Base-by-base conservation (phyloP, 352 stramenopile species). In the Phytophthora ramorum region DNA sequence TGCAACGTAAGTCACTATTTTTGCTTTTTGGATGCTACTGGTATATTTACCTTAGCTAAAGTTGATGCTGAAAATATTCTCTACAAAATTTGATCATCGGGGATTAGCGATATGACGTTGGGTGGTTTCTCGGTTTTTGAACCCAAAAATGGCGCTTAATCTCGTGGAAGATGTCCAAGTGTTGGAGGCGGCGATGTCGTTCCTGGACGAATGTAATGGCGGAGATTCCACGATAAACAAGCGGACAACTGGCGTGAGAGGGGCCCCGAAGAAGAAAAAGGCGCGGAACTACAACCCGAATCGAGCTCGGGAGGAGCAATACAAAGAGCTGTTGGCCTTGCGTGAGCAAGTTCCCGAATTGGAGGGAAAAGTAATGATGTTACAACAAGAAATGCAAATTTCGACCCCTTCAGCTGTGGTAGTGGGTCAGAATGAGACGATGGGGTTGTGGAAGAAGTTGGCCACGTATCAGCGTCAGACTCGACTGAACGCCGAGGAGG, bases 251-350 rank as follows among this genome's bases (percentile, higher is more conserved):
- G 13, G 4, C 14, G 44, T 34, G 40, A 24, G 9, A 34, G 16
- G 1, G 13, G 13, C 30, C 13, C 40, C 41, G 30, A 62, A 57
- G 48, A 41, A 54, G 35, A 73, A 66, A 24, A 71, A 60, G 35
- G 51, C 55, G 49, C 55, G 56, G 9, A 51, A 41, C 5, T 64
- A 63, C 37, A 73, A 75, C 49, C 43, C 71, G 56, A 78, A 78
- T 17, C 66, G 71, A 24, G 66, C 66, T 13, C 62, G 71, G 6
- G 58, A 71, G 4, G 26, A 49, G 20, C 60, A 67, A 26, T 32
- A 44, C 10, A 48, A 63, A 19, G 66, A 79, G 35, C 50, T 79
- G 14, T 28, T 71, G 32, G 30, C 50, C 9, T 35, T 76, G 40
- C 53, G 71, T 5, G 41, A 54, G 14, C 45, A 65, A 26, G 49